Percentiles rank a stretch among this genome's conserved stretches.
These are phyloP conservation scores for Cucumis hystrix DNA, from an alignment of 306 rosid species.

Conservation along the genomic window DNA sequence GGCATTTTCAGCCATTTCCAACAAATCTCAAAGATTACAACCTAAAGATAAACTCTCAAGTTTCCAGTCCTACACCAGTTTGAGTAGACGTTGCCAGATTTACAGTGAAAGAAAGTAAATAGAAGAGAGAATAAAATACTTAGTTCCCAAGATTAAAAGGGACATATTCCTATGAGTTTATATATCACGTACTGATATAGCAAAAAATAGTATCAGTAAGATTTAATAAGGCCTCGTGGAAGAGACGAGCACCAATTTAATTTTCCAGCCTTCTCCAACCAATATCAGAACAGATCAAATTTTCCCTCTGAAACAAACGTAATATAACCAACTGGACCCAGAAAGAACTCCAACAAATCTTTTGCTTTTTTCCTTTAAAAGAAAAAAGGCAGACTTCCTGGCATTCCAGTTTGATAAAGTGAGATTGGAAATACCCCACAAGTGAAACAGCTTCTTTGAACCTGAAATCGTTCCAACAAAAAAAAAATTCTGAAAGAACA, in stretches of 20 bases:
- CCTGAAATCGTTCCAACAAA: neutral
- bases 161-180: neutral
- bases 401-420: neutral
- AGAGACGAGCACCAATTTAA: neutral
- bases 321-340: neutral
- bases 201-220: neutral
- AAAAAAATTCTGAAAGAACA: neutral
- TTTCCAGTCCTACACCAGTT: neutral
- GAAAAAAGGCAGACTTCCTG: neutral
- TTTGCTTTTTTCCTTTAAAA: neutral
- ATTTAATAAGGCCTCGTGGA: neutral
- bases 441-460: neutral
- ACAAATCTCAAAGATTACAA: slow-evolving; percentile 14
- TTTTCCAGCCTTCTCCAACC: neutral
- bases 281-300: neutral
- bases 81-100: neutral
- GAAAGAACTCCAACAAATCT: neutral
- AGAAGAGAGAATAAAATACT: neutral
- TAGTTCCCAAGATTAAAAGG: neutral
- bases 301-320: neutral
- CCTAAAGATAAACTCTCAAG: neutral
- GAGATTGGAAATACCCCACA: neutral
- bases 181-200: neutral
- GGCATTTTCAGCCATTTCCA: slow-evolving; percentile 40
- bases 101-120: neutral